Evolutionary conservation across 2,329 filamentous ascomycete genomes (phyloP).

Genomic region (Neocucurbitaria cava): DNA sequence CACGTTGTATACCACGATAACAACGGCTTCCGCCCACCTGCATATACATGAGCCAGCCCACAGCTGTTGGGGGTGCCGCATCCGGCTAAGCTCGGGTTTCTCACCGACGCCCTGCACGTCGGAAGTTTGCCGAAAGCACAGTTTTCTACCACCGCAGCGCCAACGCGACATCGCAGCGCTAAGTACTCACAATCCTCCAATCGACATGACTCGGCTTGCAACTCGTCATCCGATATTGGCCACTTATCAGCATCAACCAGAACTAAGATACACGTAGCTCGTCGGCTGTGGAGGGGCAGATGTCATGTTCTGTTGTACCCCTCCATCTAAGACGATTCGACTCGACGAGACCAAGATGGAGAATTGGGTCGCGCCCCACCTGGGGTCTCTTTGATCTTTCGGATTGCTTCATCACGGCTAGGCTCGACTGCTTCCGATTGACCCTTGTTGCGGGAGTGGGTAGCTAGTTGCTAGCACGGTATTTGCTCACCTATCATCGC

Average conservation of each 20-base stretch:
- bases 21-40: not conserved
- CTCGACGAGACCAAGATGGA: slow-evolving; percentile 19
- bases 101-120: slow-evolving; percentile 17
- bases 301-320: slow-evolving; percentile 23
- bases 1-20: not conserved
- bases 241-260: slow-evolving; percentile 9
- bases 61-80: slow-evolving; percentile 29
- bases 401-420: slow-evolving; percentile 22
- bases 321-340: slow-evolving; percentile 22
- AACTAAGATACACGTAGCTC: slow-evolving; percentile 22
- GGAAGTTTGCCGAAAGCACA: slow-evolving; percentile 17
- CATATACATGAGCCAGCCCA: slow-evolving; percentile 5
- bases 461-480: slow-evolving; percentile 26
- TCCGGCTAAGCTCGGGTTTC: slow-evolving; percentile 27
- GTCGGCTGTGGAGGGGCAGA: slow-evolving; percentile 17
- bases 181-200: slow-evolving; percentile 21
- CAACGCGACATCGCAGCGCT: slow-evolving; percentile 18
- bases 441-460: slow-evolving; percentile 22
- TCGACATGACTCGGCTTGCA: slow-evolving; percentile 22
- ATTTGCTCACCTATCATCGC: slow-evolving; percentile 22
- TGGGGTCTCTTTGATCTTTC: slow-evolving; percentile 18
- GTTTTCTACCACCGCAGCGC: slow-evolving; percentile 17
- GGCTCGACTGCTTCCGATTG: slow-evolving; percentile 21
- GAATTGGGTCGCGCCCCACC: slow-evolving; percentile 21
- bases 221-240: slow-evolving; percentile 33